These are phyloP conservation scores for Polyrhizophydium stewartii DNA, from an alignment of 371 early-diverging fungal genomes.

Conservation along the genomic window DNA sequence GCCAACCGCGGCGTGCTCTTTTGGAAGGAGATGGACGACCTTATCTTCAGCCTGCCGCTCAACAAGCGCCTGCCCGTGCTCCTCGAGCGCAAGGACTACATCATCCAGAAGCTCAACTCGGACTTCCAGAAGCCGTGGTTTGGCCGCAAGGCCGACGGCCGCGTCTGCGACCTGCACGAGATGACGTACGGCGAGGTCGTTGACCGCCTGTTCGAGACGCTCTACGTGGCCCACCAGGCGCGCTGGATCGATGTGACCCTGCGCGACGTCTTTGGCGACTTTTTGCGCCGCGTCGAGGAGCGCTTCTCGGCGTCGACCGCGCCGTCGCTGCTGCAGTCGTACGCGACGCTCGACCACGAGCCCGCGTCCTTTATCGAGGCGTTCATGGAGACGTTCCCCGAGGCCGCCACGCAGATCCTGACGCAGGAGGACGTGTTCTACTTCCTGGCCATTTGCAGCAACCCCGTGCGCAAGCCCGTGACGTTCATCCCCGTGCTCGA, in stretches of 20 bases:
- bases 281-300: constrained; percentile 85
- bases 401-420: constrained; percentile 69
- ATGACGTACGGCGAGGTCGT: constrained; percentile 94
- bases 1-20: constrained; percentile 91
- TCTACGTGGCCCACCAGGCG: constrained; percentile 72
- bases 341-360: constrained; percentile 57
- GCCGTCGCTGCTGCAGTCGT: constrained; percentile 66
- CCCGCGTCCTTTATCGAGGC: constrained; percentile 64
- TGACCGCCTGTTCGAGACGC: constrained; percentile 74
- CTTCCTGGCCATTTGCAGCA: constrained; percentile 78
- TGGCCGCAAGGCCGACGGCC: constrained; percentile 63
- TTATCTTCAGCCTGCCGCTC: constrained; percentile 80
- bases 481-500: constrained; percentile 91
- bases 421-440: constrained; percentile 89
- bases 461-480: constrained; percentile 84
- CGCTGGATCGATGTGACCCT: constrained; percentile 87
- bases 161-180: constrained; percentile 35
- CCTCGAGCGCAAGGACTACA: constrained; percentile 84
- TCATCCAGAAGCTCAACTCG: constrained; percentile 84
- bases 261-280: constrained; percentile 83
- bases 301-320: constrained; percentile 64
- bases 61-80: constrained; percentile 83
- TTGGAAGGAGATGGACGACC: constrained; percentile 95
- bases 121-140: constrained; percentile 96
- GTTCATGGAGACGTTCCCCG: constrained; percentile 80